Evolutionary conservation across 257 asterid species (phyloP).

Genomic region (Scutellaria galericulata): DNA sequence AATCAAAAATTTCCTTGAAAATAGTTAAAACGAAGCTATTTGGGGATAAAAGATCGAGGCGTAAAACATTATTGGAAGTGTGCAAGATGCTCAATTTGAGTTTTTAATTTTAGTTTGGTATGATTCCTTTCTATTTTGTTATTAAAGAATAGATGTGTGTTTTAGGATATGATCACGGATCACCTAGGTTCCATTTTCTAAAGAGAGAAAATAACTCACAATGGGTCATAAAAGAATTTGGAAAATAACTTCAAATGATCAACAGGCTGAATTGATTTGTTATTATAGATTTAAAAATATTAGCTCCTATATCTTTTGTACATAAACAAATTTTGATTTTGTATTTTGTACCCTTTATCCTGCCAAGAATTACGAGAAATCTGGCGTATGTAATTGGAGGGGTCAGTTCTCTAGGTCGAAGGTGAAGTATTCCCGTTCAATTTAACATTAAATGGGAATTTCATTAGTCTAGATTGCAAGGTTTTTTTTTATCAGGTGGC

Average conservation of each 20-base stretch:
- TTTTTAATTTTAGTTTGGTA: background rate
- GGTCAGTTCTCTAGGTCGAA: background rate
- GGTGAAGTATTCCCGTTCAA: background rate
- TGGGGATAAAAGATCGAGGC: background rate
- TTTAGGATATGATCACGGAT: conserved; percentile 9
- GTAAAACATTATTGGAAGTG: background rate
- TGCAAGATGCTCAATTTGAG: background rate
- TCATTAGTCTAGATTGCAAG: conserved; percentile 1
- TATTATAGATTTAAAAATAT: conserved; percentile 9
- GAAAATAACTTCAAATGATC: conserved; percentile 1
- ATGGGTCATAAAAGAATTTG: background rate
- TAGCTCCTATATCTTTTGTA: background rate
- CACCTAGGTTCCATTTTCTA: background rate
- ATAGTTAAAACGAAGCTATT: background rate
- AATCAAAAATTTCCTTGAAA: background rate
- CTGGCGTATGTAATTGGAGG: conserved; percentile 17
- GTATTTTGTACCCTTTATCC: background rate
- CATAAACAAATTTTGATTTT: background rate
- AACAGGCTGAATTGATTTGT: conserved; percentile 9
- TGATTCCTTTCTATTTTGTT: background rate
- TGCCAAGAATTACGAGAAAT: conserved; percentile 11
- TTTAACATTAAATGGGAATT: background rate
- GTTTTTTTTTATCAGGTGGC: background rate
- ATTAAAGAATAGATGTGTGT: background rate
- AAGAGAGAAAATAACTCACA: conserved; percentile 1